phyloP scores from a whole-genome alignment of 148 eudicot species.

The Vaccinium darrowii region DNA sequence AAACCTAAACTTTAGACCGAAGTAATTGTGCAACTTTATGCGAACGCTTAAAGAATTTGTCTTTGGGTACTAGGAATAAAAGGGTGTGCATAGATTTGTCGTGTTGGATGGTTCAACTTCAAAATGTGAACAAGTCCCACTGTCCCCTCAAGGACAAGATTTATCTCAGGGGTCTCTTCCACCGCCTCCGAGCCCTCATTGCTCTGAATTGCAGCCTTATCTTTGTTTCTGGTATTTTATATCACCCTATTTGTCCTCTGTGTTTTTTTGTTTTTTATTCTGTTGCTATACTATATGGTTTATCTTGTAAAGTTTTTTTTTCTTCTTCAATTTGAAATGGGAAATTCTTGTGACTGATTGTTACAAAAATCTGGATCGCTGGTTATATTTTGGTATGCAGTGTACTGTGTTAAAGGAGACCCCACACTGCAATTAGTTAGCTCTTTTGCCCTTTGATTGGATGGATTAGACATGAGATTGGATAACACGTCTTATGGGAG shows the following conservation, averaged over 20 bases:
- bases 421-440: neutral
- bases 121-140: conserved; percentile 59
- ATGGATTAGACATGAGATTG: too few relatives aligned
- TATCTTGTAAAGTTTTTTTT: neutral
- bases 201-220: conserved; percentile 87
- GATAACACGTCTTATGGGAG: neutral
- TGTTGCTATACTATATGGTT: neutral
- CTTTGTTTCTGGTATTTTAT: conserved; percentile 65
- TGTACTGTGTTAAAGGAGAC: neutral
- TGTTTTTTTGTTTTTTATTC: neutral
- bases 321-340: neutral
- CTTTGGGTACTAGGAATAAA: conserved; percentile 61
- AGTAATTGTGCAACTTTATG: neutral
- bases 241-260: conserved; percentile 1
- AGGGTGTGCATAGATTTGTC: conserved; percentile 95
- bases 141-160: conserved; percentile 73
- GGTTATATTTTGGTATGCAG: neutral
- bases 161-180: conserved; percentile 81
- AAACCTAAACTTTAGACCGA: conserved; percentile 8
- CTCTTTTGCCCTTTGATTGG: neutral
- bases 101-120: conserved; percentile 98
- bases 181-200: conserved; percentile 89
- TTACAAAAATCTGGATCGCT: neutral
- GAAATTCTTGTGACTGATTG: neutral
- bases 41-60: neutral